Conservation (phyloP, 2,329 filamentous ascomycete genomes). For the Seiridium unicorne region DNA sequence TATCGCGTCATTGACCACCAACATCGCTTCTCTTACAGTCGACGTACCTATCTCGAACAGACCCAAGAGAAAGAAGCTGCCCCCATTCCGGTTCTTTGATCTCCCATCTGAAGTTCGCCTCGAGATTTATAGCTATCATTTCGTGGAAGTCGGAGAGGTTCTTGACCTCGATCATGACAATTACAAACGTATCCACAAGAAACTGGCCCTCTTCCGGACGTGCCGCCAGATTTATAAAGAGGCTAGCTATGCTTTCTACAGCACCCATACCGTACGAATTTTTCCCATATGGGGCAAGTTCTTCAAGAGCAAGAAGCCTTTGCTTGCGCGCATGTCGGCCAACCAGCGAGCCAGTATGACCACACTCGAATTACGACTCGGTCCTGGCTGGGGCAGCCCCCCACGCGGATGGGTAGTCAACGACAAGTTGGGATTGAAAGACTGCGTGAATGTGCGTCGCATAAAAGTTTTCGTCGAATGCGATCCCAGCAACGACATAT, state of each 20-base stretch:
- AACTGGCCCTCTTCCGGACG: conserved; percentile 59
- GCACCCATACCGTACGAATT: conserved; percentile 59
- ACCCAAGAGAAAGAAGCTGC: conserved; percentile 29
- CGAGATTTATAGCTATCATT: conserved; percentile 65
- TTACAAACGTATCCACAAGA: conserved; percentile 58
- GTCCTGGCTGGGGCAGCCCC: conserved; percentile 70
- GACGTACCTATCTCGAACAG: conserved; percentile 27
- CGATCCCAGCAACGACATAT: conserved; percentile 67
- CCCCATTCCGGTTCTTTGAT: conserved; percentile 63
- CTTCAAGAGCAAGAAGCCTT: conserved; percentile 71
- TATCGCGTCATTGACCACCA: conserved; percentile 36
- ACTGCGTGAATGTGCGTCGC: conserved; percentile 57
- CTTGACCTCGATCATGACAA: conserved; percentile 68
- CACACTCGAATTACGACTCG: conserved; percentile 67
- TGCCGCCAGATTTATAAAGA: conserved; percentile 62
- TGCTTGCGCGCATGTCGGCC: conserved; percentile 64
- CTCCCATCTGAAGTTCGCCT: conserved; percentile 69
- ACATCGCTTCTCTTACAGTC: conserved; percentile 43
- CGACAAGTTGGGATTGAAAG: conserved; percentile 58
- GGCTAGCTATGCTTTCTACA: conserved; percentile 65
- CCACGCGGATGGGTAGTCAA: conserved; percentile 71
- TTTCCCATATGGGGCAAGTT: conserved; percentile 66
- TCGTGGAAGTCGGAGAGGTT: conserved; percentile 50
- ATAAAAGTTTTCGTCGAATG: conserved; percentile 70
- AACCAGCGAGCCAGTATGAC: conserved; percentile 60